These are phyloP conservation scores for Cladorrhinum sp. DNA, from an alignment of 2,329 filamentous ascomycete genomes.

Conservation along the genomic window DNA sequence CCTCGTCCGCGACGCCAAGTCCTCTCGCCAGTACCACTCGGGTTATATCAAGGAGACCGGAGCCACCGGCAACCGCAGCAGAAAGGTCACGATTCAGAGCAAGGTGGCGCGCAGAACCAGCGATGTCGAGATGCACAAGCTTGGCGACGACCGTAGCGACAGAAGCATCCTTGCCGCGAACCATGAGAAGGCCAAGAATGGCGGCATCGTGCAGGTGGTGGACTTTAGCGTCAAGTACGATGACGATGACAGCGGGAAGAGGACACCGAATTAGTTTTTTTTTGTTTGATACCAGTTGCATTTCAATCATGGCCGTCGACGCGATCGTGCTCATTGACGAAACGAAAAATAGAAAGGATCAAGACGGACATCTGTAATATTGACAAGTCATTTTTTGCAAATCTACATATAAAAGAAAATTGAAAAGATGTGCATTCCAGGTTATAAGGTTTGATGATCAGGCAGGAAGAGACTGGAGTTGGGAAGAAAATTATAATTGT, in stretches of 20 bases:
- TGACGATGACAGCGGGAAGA: background rate
- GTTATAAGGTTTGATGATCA: no score
- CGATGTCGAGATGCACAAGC: slow-evolving; percentile 13
- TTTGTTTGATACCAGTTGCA: background rate
- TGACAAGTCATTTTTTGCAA: background rate
- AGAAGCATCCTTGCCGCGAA: slow-evolving; percentile 11
- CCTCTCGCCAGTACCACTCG: slow-evolving; percentile 5
- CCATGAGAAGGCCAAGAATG: background rate
- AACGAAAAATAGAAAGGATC: background rate
- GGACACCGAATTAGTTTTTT: background rate
- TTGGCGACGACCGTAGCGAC: slow-evolving; percentile 13
- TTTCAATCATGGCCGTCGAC: background rate
- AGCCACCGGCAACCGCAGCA: slow-evolving; percentile 6
- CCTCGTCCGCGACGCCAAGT: slow-evolving; percentile 14
- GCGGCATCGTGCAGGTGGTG: slow-evolving; percentile 12
- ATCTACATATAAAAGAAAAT: no score
- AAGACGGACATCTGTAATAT: background rate
- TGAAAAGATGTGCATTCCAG: no score
- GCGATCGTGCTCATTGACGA: no score
- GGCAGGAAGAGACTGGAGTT: no score
- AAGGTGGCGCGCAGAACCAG: background rate
- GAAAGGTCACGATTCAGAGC: slow-evolving; percentile 14
- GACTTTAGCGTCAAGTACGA: slow-evolving; percentile 15
- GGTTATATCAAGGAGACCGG: slow-evolving; percentile 12
- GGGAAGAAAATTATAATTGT: no score